phyloP scores from a whole-genome alignment of 2,329 filamentous ascomycete species.

The Xylariaceae sp. region DNA sequence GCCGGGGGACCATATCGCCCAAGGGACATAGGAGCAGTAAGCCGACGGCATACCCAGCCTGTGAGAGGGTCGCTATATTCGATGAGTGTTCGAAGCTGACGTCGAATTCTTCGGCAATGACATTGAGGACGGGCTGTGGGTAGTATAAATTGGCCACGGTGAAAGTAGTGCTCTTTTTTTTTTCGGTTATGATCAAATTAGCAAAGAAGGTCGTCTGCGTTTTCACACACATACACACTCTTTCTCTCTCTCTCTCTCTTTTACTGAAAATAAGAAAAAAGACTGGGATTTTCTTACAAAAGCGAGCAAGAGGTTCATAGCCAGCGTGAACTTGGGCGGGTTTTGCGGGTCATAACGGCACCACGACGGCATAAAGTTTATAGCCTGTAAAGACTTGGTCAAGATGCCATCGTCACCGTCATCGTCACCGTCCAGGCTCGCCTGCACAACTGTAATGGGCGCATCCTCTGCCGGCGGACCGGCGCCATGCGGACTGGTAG shows the following conservation, averaged over 20 bases:
- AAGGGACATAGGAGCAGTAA: conserved; percentile 61
- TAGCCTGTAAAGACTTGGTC: conserved; percentile 20
- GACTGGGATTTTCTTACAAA: conserved; percentile 39
- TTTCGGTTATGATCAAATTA: not conserved
- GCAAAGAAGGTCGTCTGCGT: not conserved
- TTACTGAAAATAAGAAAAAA: no score
- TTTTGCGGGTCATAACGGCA: conserved; percentile 63
- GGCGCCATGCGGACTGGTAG: not conserved
- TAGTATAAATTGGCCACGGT: conserved; percentile 68
- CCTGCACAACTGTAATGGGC: not conserved
- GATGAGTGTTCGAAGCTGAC: conserved; percentile 56
- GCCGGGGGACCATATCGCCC: conserved; percentile 53
- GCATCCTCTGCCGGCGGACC: not conserved
- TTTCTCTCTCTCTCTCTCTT: not conserved
- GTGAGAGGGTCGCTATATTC: conserved; percentile 58
- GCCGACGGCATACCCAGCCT: conserved; percentile 63
- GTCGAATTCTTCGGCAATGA: conserved; percentile 56
- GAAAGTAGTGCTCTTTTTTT: conserved; percentile 42
- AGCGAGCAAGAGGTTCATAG: conserved; percentile 65
- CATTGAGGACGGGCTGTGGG: conserved; percentile 61
- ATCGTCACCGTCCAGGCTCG: not conserved
- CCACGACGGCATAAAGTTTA: conserved; percentile 57
- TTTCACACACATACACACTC: not conserved
- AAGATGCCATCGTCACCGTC: not conserved
- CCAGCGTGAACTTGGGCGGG: conserved; percentile 62